phyloP scores from a whole-genome alignment of 208 protist genomes.

The Phytomonas sp. region DNA sequence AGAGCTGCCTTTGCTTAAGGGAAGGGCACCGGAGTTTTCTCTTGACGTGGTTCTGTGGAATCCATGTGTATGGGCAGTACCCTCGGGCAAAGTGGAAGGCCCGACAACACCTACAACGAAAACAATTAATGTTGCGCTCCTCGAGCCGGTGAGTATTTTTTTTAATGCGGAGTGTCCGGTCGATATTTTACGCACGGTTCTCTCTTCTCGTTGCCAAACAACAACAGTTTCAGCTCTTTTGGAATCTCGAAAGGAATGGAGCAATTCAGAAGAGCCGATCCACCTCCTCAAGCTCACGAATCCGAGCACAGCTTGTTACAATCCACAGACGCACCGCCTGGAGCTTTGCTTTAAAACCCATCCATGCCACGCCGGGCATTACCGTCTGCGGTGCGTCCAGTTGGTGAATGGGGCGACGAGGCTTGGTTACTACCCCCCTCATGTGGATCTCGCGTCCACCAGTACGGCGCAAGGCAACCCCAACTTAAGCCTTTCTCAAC shows the following conservation, averaged over 20 bases:
- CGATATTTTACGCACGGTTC: not conserved
- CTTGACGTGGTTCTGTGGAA: slow-evolving; percentile 4
- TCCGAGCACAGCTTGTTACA: slow-evolving; percentile 18
- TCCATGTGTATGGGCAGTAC: not conserved
- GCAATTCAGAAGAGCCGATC: slow-evolving; percentile 32
- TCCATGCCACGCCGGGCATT: slow-evolving; percentile 57
- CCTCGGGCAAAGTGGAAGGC: not conserved
- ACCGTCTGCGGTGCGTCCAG: slow-evolving; percentile 40
- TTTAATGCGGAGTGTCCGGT: not conserved
- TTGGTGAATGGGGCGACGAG: slow-evolving; percentile 33
- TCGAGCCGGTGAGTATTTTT: not conserved
- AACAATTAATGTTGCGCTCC: not conserved
- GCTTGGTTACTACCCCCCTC: slow-evolving; percentile 25
- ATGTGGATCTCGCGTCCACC: not conserved
- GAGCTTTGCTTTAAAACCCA: slow-evolving; percentile 28
- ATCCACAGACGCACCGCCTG: slow-evolving; percentile 22
- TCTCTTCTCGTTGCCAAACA: not conserved
- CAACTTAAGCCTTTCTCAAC: not conserved
- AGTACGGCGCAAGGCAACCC: not conserved
- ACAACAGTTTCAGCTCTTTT: slow-evolving; percentile 17
- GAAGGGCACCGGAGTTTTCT: slow-evolving; percentile 19
- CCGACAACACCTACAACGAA: not conserved
- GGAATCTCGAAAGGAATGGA: slow-evolving; percentile 70
- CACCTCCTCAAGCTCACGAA: slow-evolving; percentile 44
- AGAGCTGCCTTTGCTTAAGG: slow-evolving; percentile 10